Percentiles rank a stretch among this genome's conserved stretches.
Conservation (phyloP, 163 green algal genomes). For the Chloromonas sp. region DNA sequence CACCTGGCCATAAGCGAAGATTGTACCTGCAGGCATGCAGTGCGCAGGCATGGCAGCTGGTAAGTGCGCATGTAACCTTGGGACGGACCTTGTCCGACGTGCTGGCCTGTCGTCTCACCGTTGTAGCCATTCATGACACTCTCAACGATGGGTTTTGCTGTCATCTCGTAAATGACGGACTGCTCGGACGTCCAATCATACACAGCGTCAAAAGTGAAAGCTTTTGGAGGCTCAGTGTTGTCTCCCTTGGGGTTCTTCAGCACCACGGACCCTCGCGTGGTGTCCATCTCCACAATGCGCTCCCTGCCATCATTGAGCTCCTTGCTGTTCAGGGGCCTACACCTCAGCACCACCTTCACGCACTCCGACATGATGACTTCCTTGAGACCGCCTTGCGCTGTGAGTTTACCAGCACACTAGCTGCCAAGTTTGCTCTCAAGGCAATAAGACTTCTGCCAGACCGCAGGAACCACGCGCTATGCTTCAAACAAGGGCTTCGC, state of each 20-base stretch:
- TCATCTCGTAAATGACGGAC: constrained; percentile 51
- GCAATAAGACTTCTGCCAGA: no score
- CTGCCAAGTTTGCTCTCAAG: no score
- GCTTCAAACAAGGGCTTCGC: no score
- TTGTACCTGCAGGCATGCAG: constrained; percentile 33
- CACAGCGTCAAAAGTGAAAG: constrained; percentile 64
- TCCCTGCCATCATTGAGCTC: constrained; percentile 54
- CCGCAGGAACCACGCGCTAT: no score
- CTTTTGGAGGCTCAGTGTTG: constrained; percentile 44
- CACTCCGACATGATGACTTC: constrained; percentile 18
- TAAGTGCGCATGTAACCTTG: no score
- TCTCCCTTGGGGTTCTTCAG: constrained; percentile 54
- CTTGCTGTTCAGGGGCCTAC: constrained; percentile 60
- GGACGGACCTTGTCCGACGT: no score
- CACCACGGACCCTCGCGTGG: constrained; percentile 25
- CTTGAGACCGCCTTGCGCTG: no score
- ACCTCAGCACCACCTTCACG: constrained; percentile 67
- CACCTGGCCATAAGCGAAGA: constrained; percentile 69
- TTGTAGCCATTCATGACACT: constrained; percentile 74
- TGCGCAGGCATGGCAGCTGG: no score
- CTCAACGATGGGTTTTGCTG: constrained; percentile 59
- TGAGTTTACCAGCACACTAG: no score
- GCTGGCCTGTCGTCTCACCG: constrained; percentile 15
- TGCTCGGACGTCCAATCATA: constrained; percentile 56
- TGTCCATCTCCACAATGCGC: constrained; percentile 57